These are phyloP conservation scores for Cyberlindnera subsufficiens DNA, from an alignment of 805 yeast species.

Conservation along the genomic window DNA sequence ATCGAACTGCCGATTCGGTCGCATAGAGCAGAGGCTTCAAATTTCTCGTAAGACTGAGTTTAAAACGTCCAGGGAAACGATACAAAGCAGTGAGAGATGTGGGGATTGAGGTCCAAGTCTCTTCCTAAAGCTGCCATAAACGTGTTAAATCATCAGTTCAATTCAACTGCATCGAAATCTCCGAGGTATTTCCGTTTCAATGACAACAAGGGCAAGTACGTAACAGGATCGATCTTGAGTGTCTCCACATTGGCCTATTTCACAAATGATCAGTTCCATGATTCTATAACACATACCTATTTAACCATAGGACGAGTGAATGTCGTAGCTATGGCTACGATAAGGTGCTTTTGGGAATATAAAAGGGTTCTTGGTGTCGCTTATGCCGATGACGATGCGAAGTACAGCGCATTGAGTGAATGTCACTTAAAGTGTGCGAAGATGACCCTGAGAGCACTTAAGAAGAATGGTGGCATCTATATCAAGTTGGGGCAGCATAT, in stretches of 20 bases:
- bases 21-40: too few species aligned
- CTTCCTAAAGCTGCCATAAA: too few species aligned
- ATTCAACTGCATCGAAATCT: not conserved
- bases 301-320: constrained; percentile 11
- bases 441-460: constrained; percentile 73
- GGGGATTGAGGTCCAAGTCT: not conserved
- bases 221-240: constrained; percentile 4
- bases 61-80: too few species aligned
- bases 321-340: constrained; percentile 57
- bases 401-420: constrained; percentile 45
- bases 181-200: constrained; percentile 1
- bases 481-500: constrained; percentile 95
- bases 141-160: not conserved
- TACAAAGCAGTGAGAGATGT: too few species aligned
- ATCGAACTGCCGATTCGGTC: too few species aligned
- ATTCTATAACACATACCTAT: constrained; percentile 9
- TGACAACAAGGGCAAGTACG: constrained; percentile 6
- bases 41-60: too few species aligned
- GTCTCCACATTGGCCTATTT: constrained; percentile 5
- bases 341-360: constrained; percentile 69
- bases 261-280: constrained; percentile 11
- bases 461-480: constrained; percentile 84
- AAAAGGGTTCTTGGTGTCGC: constrained; percentile 43
- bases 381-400: constrained; percentile 39
- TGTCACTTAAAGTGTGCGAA: constrained; percentile 76